phyloP scores from a whole-genome alignment of 306 rosid species.

The Prosopis cineraria region DNA sequence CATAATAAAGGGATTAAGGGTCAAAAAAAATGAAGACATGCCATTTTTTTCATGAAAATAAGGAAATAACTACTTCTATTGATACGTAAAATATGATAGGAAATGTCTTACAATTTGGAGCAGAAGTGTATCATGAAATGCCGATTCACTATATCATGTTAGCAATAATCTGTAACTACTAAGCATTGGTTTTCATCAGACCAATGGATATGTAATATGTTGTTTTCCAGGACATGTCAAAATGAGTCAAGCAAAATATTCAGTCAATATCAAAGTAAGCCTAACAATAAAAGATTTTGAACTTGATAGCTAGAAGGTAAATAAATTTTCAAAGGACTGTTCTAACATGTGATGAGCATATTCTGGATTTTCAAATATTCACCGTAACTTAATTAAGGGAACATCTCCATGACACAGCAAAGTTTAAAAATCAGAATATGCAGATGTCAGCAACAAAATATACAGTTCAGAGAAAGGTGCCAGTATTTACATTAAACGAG shows the following conservation, averaged over 20 bases:
- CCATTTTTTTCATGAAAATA: too few relatives aligned
- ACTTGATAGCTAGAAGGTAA: constrained; percentile 7
- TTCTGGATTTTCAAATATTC: constrained; percentile 7
- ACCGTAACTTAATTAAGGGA: constrained; percentile 11
- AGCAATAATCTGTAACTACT: neutral
- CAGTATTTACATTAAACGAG: constrained; percentile 29
- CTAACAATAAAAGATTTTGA: neutral
- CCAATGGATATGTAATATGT: neutral
- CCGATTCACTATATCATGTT: too few relatives aligned
- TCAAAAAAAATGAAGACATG: too few relatives aligned
- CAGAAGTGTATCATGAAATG: too few relatives aligned
- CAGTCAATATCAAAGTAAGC: neutral
- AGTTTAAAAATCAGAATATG: neutral
- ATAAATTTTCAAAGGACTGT: constrained; percentile 16
- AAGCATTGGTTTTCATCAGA: neutral
- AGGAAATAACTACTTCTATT: too few relatives aligned
- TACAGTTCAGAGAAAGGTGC: constrained; percentile 18
- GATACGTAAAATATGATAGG: too few relatives aligned
- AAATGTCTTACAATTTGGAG: too few relatives aligned
- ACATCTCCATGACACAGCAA: neutral
- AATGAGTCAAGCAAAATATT: neutral
- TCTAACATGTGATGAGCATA: constrained; percentile 8
- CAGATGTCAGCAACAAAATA: constrained; percentile 30
- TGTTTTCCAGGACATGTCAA: neutral
- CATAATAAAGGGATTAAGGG: too few relatives aligned